Evolutionary conservation across 768 basidiomycete species (phyloP), one percentile per base, ranked within the genome.

Genomic region (Trametes gibbosa): DNA sequence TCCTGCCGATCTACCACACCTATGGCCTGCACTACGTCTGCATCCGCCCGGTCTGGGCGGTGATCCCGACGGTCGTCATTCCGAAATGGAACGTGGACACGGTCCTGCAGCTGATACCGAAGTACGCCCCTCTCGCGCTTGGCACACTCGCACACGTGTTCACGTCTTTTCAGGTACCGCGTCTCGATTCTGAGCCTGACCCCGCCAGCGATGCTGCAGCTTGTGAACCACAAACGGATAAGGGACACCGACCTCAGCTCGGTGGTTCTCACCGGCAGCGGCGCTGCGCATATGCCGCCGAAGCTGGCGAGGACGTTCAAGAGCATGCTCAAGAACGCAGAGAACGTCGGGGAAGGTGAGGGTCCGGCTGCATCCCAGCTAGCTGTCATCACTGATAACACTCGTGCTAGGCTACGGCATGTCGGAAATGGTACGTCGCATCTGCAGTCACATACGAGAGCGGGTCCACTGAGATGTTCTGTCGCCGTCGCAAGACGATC

Each of bases 281-380:
- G 88, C 5, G 89, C 85, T 0, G 87, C 89, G 1, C 84, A 88
- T 65, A 79, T 90, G 21, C 85, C 89, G 0, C 78, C 80, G 1
- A 75, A 81, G 19, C 75, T 91, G 7, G 73, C 73, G 0, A 68
- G 72, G 17, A 78, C 77, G 51, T 65, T 86, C 14, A 49, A 27
- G 41, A 42, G 24, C 14, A 16, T 79, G 13, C 73, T 79, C 0
- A 58, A 66, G 25, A 70, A 75, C 5, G 66, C 70, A 0, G 62
- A 66, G 0, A 67, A 82, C 7, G 45, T 61, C 0, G 35, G 42
- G 0, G 81, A 83, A 76, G 86, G 85, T 85, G 43, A 10, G 74
- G 65, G 13, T 1, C 13, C 17, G 17, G 7, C 7, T 27, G 5
- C 10, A 45, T 12, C 5, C 17, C 10, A 7, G 29, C 10, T 19